Evolutionary conservation across 148 eudicot species (phyloP).

Genomic region (Talinum fruticosum): DNA sequence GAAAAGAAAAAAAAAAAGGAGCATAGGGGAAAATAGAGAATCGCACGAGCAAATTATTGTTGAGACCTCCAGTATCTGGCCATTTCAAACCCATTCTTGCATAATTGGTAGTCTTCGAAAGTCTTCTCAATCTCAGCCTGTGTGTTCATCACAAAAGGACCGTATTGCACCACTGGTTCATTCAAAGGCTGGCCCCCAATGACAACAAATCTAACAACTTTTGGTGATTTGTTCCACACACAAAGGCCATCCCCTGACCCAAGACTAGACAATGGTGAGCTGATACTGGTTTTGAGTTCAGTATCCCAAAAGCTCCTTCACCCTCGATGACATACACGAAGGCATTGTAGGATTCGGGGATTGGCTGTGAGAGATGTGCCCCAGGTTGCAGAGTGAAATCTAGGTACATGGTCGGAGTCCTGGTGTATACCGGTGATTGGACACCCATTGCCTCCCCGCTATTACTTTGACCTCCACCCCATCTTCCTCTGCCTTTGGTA

Average conservation of each 20-base stretch:
- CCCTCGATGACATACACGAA: slow-evolving; percentile 77
- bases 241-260: slow-evolving; percentile 75
- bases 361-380: slow-evolving; percentile 57
- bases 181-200: slow-evolving; percentile 76
- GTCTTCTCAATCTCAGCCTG: slow-evolving; percentile 81
- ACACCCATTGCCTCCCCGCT: slow-evolving; percentile 93
- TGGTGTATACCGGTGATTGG: slow-evolving; percentile 71
- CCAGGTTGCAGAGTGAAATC: slow-evolving; percentile 71
- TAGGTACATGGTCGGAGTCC: slow-evolving; percentile 91
- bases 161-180: slow-evolving; percentile 89
- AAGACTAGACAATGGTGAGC: slow-evolving; percentile 71
- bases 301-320: slow-evolving; percentile 61
- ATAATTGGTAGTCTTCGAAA: slow-evolving; percentile 63
- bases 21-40: not conserved
- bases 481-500: slow-evolving; percentile 47
- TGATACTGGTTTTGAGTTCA: slow-evolving; percentile 31
- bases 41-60: not conserved
- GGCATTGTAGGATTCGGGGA: slow-evolving; percentile 67
- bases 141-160: slow-evolving; percentile 98
- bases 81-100: slow-evolving; percentile 83
- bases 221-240: slow-evolving; percentile 65
- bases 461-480: slow-evolving; percentile 74
- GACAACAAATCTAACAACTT: slow-evolving; percentile 54
- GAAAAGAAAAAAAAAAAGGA: not conserved
- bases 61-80: slow-evolving; percentile 76